Evolutionary conservation across 306 rosid genomes (phyloP).

Genomic region (Mucuna pruriens): DNA sequence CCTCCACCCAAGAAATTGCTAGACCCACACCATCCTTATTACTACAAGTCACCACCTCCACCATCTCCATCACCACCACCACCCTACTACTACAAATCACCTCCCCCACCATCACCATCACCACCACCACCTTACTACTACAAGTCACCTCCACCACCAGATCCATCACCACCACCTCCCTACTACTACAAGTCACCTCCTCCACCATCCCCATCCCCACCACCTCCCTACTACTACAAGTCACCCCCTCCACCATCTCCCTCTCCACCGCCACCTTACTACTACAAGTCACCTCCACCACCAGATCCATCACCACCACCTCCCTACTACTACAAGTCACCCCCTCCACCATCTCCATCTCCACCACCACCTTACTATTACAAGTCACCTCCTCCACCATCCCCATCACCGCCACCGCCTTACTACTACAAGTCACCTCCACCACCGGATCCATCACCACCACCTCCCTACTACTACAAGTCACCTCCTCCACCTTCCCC

Average conservation of each 20-base stretch:
- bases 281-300: background rate
- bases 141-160: background rate
- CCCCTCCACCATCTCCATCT: background rate
- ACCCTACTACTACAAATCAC: background rate
- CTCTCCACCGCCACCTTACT: background rate
- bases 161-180: background rate
- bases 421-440: background rate
- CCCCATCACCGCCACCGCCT: background rate
- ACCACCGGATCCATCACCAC: background rate
- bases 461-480: background rate
- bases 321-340: background rate
- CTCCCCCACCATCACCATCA: background rate
- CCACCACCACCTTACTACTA: background rate
- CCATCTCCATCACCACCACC: background rate
- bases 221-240: background rate
- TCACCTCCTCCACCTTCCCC: background rate
- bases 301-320: background rate
- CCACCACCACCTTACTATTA: background rate
- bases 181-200: background rate
- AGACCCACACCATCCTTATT: background rate
- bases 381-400: conserved; percentile 6
- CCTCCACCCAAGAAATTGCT: background rate
- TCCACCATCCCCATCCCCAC: background rate
- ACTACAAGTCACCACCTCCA: background rate
- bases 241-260: background rate